Evolutionary conservation across 305 asterid species (phyloP).

Genomic region (Fraxinus ornus): DNA sequence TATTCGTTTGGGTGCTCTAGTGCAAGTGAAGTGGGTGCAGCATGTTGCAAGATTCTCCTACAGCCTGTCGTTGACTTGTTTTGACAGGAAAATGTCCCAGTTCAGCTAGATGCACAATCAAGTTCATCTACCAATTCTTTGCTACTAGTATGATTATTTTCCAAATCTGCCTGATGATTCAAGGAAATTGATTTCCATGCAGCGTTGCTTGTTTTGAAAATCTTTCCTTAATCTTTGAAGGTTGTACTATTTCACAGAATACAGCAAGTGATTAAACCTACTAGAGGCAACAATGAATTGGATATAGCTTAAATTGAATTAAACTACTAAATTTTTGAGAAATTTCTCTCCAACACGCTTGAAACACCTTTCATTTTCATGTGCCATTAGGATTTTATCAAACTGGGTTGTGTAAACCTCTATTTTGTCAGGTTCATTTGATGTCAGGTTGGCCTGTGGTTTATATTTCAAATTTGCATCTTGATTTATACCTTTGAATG

Average conservation of each 20-base stretch:
- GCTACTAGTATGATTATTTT: conserved; percentile 1
- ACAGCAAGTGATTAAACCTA: background rate
- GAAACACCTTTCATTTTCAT: background rate
- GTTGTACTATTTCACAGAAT: background rate
- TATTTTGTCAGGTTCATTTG: background rate
- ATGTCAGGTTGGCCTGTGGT: background rate
- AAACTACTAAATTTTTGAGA: background rate
- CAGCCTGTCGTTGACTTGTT: background rate
- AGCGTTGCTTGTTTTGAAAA: background rate
- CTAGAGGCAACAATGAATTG: background rate
- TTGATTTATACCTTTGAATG: background rate
- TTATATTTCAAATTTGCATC: background rate
- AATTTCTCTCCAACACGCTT: background rate
- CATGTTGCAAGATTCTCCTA: background rate
- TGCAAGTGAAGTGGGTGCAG: conserved; percentile 1
- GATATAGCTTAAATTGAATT: background rate
- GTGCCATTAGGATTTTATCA: background rate
- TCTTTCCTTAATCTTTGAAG: background rate
- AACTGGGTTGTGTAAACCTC: background rate
- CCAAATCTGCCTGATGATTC: background rate
- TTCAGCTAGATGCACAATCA: conserved; percentile 8
- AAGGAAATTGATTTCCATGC: background rate
- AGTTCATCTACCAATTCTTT: conserved; percentile 4
- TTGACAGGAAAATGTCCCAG: background rate
- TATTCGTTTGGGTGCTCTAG: background rate